phyloP scores from a whole-genome alignment of 495 filamentous ascomycete genomes.

The Letharia lupina region DNA sequence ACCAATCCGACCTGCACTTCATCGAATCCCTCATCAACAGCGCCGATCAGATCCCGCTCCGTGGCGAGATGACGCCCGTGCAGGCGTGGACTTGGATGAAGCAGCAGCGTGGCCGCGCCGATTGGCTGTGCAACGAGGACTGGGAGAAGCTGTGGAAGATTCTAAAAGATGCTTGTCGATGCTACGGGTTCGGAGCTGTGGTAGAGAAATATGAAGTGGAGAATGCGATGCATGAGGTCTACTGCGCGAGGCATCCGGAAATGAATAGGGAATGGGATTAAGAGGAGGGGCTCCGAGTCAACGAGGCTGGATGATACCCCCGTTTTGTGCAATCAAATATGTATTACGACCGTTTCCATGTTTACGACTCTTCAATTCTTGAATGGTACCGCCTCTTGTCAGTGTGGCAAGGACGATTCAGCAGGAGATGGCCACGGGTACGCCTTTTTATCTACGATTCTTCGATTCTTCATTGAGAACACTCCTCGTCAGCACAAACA shows the following conservation, averaged over 20 bases:
- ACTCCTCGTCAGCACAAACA: no score
- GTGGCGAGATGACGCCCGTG: constrained; percentile 4
- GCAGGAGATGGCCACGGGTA: background rate
- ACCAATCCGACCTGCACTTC: constrained; percentile 1
- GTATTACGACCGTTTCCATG: background rate
- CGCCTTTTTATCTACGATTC: background rate
- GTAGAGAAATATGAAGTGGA: constrained; percentile 87
- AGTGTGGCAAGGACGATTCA: background rate
- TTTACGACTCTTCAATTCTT: background rate
- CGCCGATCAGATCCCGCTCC: constrained; percentile 8
- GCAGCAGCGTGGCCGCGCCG: constrained; percentile 6
- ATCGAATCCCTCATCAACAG: constrained; percentile 6
- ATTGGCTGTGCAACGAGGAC: constrained; percentile 35
- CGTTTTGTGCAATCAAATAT: background rate
- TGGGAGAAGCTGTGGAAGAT: constrained; percentile 64
- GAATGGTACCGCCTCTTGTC: background rate
- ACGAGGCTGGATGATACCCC: background rate
- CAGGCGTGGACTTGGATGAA: constrained; percentile 6
- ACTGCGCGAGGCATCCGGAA: constrained; percentile 9
- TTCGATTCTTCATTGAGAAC: background rate
- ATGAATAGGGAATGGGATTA: constrained; percentile 6
- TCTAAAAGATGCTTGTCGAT: constrained; percentile 71
- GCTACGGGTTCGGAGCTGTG: constrained; percentile 88
- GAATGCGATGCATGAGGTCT: constrained; percentile 69
- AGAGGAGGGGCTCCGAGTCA: background rate